Evolutionary conservation across 176 grass and related monocot genomes (phyloP).

Genomic region (Phoenix roebelenii): DNA sequence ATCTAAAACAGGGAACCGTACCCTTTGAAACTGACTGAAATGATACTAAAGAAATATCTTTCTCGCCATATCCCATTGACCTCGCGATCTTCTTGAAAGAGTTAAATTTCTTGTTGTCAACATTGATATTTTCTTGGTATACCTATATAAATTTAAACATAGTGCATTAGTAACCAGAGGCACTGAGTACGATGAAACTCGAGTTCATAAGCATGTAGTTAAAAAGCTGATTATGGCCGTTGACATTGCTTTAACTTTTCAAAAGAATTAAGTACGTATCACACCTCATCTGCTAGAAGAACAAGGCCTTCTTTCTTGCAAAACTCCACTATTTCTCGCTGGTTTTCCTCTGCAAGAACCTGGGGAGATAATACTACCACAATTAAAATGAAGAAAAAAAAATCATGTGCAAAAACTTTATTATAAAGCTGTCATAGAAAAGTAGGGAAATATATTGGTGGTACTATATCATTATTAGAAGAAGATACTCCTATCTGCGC

Average conservation of each 20-base stretch:
- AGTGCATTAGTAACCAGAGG: conserved; percentile 10
- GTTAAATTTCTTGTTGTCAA: conserved; percentile 74
- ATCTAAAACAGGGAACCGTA: conserved; percentile 10
- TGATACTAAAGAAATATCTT: conserved; percentile 74
- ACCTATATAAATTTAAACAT: conserved; percentile 31
- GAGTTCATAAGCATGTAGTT: conserved; percentile 4
- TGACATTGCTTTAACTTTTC: too few species aligned
- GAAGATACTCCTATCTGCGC: too few species aligned
- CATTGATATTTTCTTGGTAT: conserved; percentile 98
- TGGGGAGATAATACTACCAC: conserved; percentile 6
- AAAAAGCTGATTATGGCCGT: too few species aligned
- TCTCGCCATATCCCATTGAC: conserved; percentile 70
- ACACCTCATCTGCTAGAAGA: conserved; percentile 84
- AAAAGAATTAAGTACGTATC: conserved; percentile 13
- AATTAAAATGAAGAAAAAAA: conserved; percentile 7
- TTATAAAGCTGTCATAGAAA: not conserved
- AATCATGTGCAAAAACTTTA: not conserved
- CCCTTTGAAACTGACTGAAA: conserved; percentile 94
- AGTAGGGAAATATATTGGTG: not conserved
- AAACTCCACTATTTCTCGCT: conserved; percentile 80
- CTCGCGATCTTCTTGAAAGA: conserved; percentile 93
- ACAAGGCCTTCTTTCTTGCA: conserved; percentile 94
- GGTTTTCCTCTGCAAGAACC: conserved; percentile 89
- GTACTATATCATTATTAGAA: too few species aligned
- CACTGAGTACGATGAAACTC: not conserved